Percentiles rank a stretch among this genome's conserved stretches.
phyloP scores from a whole-genome alignment of 805 yeast species.

The Candida pseudofarinosa region DNA sequence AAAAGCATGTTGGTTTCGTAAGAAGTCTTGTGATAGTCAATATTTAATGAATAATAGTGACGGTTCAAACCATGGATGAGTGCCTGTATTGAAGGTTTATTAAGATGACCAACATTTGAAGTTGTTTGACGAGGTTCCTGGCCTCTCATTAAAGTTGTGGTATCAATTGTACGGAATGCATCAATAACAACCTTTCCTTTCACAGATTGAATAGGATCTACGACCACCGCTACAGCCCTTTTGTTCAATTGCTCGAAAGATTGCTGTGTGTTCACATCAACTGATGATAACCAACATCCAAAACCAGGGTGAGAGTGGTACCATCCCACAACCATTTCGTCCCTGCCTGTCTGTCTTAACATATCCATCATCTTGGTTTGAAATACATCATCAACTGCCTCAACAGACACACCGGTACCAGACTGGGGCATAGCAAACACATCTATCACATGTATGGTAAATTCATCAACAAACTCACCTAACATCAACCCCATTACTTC shows the following conservation, averaged over 20 bases:
- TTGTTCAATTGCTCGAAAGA: constrained; percentile 94
- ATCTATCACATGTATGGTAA: constrained; percentile 93
- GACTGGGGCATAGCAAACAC: constrained; percentile 99
- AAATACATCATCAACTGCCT: constrained; percentile 98
- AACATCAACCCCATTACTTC: constrained; percentile 95
- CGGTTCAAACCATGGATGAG: constrained; percentile 95
- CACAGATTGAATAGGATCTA: constrained; percentile 97
- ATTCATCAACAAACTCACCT: constrained; percentile 96
- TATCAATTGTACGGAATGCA: constrained; percentile 91
- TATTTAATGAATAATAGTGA: constrained; percentile 91
- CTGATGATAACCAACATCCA: constrained; percentile 99
- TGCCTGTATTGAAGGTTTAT: constrained; percentile 96
- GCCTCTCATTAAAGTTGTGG: constrained; percentile 86
- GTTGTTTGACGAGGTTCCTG: constrained; percentile 98
- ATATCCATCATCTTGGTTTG: constrained; percentile 99
- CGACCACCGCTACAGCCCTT: constrained; percentile 96
- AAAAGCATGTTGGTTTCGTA: constrained; percentile 90
- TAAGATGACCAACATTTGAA: constrained; percentile 89
- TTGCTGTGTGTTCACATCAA: constrained; percentile 96
- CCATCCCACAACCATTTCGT: constrained; percentile 99
- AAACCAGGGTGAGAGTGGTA: constrained; percentile 99
- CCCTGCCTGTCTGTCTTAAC: constrained; percentile 98
- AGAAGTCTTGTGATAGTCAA: constrained; percentile 89
- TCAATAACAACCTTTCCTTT: constrained; percentile 98
- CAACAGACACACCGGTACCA: constrained; percentile 97